These are phyloP conservation scores for Trichothecium roseum DNA, from an alignment of 2,329 filamentous ascomycete genomes.

Conservation along the genomic window DNA sequence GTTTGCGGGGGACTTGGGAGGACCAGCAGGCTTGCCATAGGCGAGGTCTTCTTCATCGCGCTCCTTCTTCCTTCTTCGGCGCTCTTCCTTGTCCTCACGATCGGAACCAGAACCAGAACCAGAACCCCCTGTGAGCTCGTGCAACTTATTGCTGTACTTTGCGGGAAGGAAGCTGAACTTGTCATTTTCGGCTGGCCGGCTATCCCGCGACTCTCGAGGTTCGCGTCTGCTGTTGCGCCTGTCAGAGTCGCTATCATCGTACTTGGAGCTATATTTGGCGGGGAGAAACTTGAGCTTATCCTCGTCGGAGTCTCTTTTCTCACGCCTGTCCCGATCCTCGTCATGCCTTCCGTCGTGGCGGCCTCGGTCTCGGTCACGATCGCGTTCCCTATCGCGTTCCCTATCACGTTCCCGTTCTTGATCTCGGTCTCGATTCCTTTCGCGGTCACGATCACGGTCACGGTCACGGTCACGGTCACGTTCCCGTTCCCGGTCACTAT, in stretches of 20 bases:
- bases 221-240: neutral
- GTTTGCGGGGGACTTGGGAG: slow-evolving; percentile 11
- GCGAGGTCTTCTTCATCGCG: slow-evolving; percentile 36
- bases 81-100: slow-evolving; percentile 14
- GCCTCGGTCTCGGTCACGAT: too few relatives aligned
- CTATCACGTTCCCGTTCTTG: too few relatives aligned
- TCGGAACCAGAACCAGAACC: slow-evolving; percentile 2
- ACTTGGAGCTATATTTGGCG: slow-evolving; percentile 32
- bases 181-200: slow-evolving; percentile 11
- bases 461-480: too few relatives aligned
- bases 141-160: slow-evolving; percentile 26
- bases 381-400: too few relatives aligned
- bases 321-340: slow-evolving; percentile 5
- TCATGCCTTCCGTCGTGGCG: neutral
- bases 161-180: slow-evolving; percentile 25
- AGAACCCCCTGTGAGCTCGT: slow-evolving; percentile 8
- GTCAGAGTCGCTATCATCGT: slow-evolving; percentile 15
- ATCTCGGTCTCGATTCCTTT: too few relatives aligned
- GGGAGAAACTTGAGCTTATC: slow-evolving; percentile 32
- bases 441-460: too few relatives aligned
- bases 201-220: slow-evolving; percentile 12
- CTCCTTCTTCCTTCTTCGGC: slow-evolving; percentile 10
- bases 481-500: too few relatives aligned
- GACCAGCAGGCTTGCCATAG: slow-evolving; percentile 29
- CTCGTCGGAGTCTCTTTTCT: slow-evolving; percentile 9